Conservation (phyloP, 352 stramenopile species). For the Pythium folliculosum region DNA sequence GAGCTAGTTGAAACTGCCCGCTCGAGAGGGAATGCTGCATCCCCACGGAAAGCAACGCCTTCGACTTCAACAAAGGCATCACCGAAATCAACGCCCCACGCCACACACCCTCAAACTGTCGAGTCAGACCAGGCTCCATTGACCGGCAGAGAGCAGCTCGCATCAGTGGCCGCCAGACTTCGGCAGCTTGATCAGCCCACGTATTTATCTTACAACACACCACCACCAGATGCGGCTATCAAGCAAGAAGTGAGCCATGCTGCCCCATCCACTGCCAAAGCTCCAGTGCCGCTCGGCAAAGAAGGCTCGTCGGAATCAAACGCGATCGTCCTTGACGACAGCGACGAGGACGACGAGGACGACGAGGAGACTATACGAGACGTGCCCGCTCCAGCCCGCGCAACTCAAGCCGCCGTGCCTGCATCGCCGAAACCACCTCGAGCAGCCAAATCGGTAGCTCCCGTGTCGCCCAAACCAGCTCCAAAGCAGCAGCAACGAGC, state of each 20-base stretch:
- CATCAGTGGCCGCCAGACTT: slow-evolving; percentile 6
- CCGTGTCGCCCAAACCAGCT: slow-evolving; percentile 2
- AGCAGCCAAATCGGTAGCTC: not conserved
- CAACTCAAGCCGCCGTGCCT: not conserved
- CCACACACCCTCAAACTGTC: too few relatives aligned
- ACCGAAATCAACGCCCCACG: not conserved
- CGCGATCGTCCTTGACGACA: slow-evolving; percentile 62
- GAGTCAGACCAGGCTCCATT: not conserved
- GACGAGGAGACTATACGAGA: not conserved
- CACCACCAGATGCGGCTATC: not conserved
- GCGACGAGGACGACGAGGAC: slow-evolving; percentile 31
- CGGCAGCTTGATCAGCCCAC: slow-evolving; percentile 17
- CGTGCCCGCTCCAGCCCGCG: not conserved
- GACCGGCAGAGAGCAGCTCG: slow-evolving; percentile 15
- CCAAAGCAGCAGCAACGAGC: not conserved
- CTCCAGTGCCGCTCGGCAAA: not conserved
- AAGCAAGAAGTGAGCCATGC: slow-evolving; percentile 7
- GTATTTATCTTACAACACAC: slow-evolving; percentile 22
- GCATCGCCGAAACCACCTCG: not conserved
- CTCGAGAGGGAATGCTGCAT: not conserved
- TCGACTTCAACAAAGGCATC: slow-evolving; percentile 8
- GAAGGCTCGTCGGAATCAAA: slow-evolving; percentile 43
- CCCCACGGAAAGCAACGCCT: slow-evolving; percentile 28
- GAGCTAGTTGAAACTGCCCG: not conserved
- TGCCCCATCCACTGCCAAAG: not conserved